Evolutionary conservation across 73 alveolate genomes (phyloP).

Genomic region (Symbiodinium pilosum): DNA sequence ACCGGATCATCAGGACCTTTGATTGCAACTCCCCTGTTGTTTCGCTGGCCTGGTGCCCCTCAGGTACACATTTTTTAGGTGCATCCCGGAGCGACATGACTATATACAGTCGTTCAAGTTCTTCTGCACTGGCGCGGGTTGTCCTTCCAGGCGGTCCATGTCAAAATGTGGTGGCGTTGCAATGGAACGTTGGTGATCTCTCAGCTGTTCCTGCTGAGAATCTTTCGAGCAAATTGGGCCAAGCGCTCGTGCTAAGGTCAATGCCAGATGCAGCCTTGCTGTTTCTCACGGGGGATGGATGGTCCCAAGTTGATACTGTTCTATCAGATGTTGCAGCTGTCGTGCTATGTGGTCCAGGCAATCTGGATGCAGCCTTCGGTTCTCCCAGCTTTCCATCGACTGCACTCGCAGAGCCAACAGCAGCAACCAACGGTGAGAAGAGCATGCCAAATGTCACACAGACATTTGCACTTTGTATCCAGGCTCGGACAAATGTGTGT

Average conservation of each 20-base stretch:
- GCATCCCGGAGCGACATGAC: conserved; percentile 58
- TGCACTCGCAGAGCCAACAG: background rate
- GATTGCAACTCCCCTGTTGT: conserved; percentile 28
- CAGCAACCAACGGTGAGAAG: background rate
- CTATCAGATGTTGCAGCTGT: conserved; percentile 10
- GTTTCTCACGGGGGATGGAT: conserved; percentile 13
- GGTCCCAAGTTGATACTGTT: background rate
- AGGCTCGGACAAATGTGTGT: background rate
- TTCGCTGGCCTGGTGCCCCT: conserved; percentile 41
- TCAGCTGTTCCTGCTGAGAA: background rate
- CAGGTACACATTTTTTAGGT: conserved; percentile 14
- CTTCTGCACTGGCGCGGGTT: conserved; percentile 8
- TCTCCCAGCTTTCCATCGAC: conserved; percentile 29
- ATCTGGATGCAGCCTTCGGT: background rate
- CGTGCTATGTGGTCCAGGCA: background rate
- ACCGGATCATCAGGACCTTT: background rate
- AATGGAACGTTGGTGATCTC: conserved; percentile 7
- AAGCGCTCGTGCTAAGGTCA: conserved; percentile 3
- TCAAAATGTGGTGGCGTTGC: conserved; percentile 20
- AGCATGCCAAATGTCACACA: background rate
- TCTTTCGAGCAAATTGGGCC: background rate
- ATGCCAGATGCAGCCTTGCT: conserved; percentile 32
- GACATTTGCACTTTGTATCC: background rate
- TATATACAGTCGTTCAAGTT: conserved; percentile 18
- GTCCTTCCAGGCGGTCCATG: conserved; percentile 47